Evolutionary conservation across 441 rosid species (phyloP).

Genomic region (Manihot esculenta): DNA sequence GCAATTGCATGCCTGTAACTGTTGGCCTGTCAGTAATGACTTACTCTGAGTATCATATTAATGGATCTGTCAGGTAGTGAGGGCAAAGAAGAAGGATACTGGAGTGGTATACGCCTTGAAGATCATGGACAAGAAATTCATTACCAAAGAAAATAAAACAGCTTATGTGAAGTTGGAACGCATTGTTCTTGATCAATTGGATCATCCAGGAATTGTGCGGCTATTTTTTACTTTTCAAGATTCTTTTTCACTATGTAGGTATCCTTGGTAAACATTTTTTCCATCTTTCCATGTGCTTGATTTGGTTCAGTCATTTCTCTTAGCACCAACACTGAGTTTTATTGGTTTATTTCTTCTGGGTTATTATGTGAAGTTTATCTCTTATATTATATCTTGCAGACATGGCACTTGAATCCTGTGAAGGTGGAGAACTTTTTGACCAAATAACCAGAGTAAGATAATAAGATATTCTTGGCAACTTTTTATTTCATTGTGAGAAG

Average conservation of each 20-base stretch:
- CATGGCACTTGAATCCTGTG: slow-evolving; percentile 99
- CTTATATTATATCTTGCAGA: slow-evolving; percentile 47
- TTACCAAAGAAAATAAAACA: slow-evolving; percentile 98
- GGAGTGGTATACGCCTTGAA: slow-evolving; percentile 91
- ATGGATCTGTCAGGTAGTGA: slow-evolving; percentile 64
- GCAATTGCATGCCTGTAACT: slow-evolving; percentile 3
- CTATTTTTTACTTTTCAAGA: slow-evolving; percentile 69
- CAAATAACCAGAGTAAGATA: slow-evolving; percentile 94
- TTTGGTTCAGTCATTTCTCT: slow-evolving; percentile 10
- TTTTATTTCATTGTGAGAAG: slow-evolving; percentile 8
- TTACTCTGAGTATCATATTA: slow-evolving; percentile 21
- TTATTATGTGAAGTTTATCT: slow-evolving; percentile 15
- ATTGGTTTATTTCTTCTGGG: slow-evolving; percentile 13
- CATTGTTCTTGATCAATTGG: slow-evolving; percentile 65
- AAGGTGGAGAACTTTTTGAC: slow-evolving; percentile 98
- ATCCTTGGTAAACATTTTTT: slow-evolving; percentile 27
- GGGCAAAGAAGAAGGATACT: slow-evolving; percentile 93
- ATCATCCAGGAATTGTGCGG: slow-evolving; percentile 71
- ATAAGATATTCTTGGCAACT: slow-evolving; percentile 5
- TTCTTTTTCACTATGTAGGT: slow-evolving; percentile 60
- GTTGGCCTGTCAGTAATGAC: slow-evolving; percentile 7
- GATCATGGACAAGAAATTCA: slow-evolving; percentile 98
- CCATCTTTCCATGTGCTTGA: slow-evolving; percentile 10
- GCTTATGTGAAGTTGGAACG: slow-evolving; percentile 97
- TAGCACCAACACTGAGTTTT: not conserved